Evolutionary conservation across 2,329 filamentous ascomycete species (phyloP).

Genomic region (Pseudogymnoascus sp.): DNA sequence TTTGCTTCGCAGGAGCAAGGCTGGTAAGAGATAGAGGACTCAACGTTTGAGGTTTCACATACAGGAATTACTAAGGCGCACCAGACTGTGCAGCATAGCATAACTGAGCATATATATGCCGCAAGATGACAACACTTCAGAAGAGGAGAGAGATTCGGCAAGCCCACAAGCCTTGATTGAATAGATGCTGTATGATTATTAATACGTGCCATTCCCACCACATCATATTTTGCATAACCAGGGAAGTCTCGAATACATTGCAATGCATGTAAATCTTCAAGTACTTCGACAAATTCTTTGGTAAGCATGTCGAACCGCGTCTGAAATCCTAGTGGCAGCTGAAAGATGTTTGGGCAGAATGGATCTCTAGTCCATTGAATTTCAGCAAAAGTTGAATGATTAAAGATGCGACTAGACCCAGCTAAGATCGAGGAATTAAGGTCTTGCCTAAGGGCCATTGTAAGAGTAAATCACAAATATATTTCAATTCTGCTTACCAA

Average conservation of each 20-base stretch:
- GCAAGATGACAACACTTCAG: conserved; percentile 31
- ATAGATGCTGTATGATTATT: conserved; percentile 36
- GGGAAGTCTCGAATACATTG: conserved; percentile 31
- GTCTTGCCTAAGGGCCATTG: conserved; percentile 31
- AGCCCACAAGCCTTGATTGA: conserved; percentile 30
- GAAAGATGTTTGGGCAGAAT: conserved; percentile 24
- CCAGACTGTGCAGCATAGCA: conserved; percentile 35
- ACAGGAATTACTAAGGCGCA: conserved; percentile 32
- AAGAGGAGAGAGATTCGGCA: conserved; percentile 21
- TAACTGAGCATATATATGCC: conserved; percentile 34
- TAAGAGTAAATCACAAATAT: conserved; percentile 9
- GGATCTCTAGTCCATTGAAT: conserved; percentile 32
- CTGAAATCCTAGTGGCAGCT: conserved; percentile 30
- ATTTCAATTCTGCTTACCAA: conserved; percentile 27
- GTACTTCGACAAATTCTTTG: conserved; percentile 28
- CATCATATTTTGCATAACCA: conserved; percentile 15
- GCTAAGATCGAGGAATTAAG: conserved; percentile 33
- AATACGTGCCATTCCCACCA: conserved; percentile 26
- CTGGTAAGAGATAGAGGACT: conserved; percentile 1
- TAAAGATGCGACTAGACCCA: conserved; percentile 31
- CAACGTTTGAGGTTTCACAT: conserved; percentile 17
- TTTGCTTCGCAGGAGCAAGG: not conserved
- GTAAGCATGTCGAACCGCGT: conserved; percentile 19
- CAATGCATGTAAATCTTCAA: conserved; percentile 33
- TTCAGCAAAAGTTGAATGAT: conserved; percentile 35